These are phyloP conservation scores for Sporothrix variecibatus DNA, from an alignment of 2,329 filamentous ascomycete species.

Conservation along the genomic window DNA sequence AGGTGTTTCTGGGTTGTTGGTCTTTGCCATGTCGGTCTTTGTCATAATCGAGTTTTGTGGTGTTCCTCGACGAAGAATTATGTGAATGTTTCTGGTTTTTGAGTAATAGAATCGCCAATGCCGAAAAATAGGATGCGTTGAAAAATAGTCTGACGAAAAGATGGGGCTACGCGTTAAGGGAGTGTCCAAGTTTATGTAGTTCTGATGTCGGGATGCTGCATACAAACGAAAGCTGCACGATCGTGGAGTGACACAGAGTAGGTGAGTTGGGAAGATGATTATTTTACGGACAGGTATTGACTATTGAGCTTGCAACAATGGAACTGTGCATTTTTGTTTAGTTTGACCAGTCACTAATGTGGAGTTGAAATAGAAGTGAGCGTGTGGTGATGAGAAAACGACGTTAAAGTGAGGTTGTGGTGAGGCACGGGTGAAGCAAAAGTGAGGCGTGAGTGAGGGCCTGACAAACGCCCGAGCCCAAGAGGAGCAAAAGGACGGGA, in stretches of 20 bases:
- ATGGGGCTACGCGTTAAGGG: neutral
- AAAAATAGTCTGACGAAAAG: neutral
- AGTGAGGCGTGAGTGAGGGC: neutral
- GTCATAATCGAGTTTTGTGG: neutral
- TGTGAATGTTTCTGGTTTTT: neutral
- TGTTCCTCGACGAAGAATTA: neutral
- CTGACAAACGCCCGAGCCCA: neutral
- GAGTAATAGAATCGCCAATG: too few relatives aligned
- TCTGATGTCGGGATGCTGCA: neutral
- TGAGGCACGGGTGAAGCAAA: neutral
- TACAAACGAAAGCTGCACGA: neutral
- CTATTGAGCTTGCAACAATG: neutral
- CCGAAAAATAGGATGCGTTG: too few relatives aligned
- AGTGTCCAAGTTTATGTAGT: neutral
- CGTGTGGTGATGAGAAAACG: neutral
- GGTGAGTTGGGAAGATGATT: neutral
- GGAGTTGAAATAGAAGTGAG: too few relatives aligned
- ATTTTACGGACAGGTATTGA: neutral
- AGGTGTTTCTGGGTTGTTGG: neutral
- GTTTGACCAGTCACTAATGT: neutral
- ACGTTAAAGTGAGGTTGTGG: too few relatives aligned
- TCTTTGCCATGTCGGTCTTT: neutral
- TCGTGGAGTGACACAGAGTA: neutral
- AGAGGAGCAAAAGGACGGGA: too few relatives aligned
- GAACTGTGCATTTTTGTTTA: neutral